These are phyloP conservation scores for Pouteria glomerata DNA, from an alignment of 148 eudicot genomes.

Conservation along the genomic window DNA sequence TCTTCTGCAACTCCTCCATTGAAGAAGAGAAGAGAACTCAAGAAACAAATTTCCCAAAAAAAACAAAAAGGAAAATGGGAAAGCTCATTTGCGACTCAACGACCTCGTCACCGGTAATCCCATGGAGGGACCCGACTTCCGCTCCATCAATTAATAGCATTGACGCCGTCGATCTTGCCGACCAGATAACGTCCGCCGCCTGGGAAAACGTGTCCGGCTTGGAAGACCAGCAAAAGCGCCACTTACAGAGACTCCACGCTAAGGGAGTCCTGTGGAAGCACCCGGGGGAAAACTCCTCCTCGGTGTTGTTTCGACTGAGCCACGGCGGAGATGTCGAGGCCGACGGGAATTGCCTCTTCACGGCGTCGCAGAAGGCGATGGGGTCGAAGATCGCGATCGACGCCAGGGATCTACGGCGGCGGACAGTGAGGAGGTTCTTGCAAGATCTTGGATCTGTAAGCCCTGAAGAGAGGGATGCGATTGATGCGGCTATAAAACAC, in stretches of 20 bases:
- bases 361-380: slow-evolving; percentile 60
- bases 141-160: slow-evolving; percentile 17
- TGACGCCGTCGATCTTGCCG: slow-evolving; percentile 17
- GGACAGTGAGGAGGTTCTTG: slow-evolving; percentile 59
- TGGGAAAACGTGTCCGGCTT: slow-evolving; percentile 74
- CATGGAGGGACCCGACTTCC: slow-evolving; percentile 51
- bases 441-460: slow-evolving; percentile 52
- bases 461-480: slow-evolving; percentile 34
- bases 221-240: slow-evolving; percentile 53
- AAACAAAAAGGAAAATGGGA: slow-evolving; percentile 40
- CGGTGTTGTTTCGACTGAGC: slow-evolving; percentile 51
- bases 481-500: slow-evolving; percentile 50
- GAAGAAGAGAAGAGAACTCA: background rate
- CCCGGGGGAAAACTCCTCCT: slow-evolving; percentile 25
- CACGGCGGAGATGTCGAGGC: slow-evolving; percentile 90
- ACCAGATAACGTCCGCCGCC: background rate
- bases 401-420: slow-evolving; percentile 47
- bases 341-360: slow-evolving; percentile 84
- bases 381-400: slow-evolving; percentile 9
- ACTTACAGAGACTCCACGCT: slow-evolving; percentile 34
- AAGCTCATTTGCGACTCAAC: slow-evolving; percentile 69
- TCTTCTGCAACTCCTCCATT: slow-evolving; percentile 17
- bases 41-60: background rate
- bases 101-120: slow-evolving; percentile 42
- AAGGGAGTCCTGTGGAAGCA: slow-evolving; percentile 85